phyloP scores from a whole-genome alignment of 441 rosid species.

The Mallotus japonicus region DNA sequence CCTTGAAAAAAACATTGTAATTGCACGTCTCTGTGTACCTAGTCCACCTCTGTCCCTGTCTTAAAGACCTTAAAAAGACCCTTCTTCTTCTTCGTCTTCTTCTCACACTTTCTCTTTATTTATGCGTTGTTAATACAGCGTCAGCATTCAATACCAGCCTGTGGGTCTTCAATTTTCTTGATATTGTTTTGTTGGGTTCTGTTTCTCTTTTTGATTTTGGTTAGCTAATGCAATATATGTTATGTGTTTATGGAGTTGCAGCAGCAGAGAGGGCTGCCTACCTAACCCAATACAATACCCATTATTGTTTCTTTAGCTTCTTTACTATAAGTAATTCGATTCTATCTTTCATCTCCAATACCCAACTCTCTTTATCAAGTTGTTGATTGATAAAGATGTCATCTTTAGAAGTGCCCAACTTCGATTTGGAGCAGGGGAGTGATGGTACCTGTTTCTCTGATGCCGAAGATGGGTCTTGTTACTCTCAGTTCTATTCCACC shows the following conservation, averaged over 20 bases:
- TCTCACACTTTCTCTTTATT: not conserved
- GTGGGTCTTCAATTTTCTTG: not conserved
- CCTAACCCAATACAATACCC: constrained; percentile 40
- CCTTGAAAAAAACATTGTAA: not conserved
- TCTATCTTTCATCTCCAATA: not conserved
- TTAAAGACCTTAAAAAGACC: constrained; percentile 14
- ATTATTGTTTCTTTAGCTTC: constrained; percentile 26
- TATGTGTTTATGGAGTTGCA: constrained; percentile 36
- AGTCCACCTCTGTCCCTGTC: constrained; percentile 18
- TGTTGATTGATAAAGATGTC: constrained; percentile 24
- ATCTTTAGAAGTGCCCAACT: constrained; percentile 43
- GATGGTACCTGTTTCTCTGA: constrained; percentile 68
- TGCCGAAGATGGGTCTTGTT: constrained; percentile 72
- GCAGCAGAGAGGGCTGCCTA: constrained; percentile 3
- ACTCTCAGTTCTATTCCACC: constrained; percentile 83
- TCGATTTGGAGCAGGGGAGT: constrained; percentile 71
- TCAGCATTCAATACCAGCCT: not conserved
- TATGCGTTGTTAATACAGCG: constrained; percentile 5
- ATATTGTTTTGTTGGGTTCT: not conserved
- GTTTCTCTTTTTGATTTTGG: constrained; percentile 14
- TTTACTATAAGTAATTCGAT: constrained; percentile 12
- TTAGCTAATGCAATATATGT: constrained; percentile 20
- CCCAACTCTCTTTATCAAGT: constrained; percentile 9
- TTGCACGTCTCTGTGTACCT: constrained; percentile 1
- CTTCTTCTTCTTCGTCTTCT: not conserved